A percentile compares a stretch with the other conserved stretches of the same genome.
Conservation (phyloP, 805 yeast species). For the Nakazawaea ishiwadae region DNA sequence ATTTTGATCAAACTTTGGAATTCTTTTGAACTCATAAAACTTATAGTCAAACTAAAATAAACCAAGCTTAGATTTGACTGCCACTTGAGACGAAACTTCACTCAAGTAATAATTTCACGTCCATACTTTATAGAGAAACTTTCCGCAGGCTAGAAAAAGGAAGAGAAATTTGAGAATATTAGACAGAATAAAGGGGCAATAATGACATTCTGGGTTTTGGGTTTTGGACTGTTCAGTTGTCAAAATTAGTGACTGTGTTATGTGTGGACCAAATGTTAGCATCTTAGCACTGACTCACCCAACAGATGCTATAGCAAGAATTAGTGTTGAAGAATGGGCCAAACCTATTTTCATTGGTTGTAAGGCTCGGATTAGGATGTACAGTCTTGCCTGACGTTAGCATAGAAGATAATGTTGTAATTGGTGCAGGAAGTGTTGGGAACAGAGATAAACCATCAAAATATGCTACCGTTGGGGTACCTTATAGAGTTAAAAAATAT, state of each 20-base stretch:
- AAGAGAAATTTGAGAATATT: too few species aligned
- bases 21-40: too few species aligned
- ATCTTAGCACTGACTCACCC: constrained; percentile 66
- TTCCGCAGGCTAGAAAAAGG: too few species aligned
- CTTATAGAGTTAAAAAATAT: constrained; percentile 37
- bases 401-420: constrained; percentile 54
- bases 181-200: too few species aligned
- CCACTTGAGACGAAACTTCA: too few species aligned
- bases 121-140: too few species aligned
- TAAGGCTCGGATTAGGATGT: constrained; percentile 62
- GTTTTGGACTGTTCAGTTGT: constrained; percentile 60
- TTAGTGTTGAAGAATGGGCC: constrained; percentile 47
- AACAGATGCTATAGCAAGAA: constrained; percentile 40
- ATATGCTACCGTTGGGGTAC: constrained; percentile 59
- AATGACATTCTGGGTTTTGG: too few species aligned
- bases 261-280: constrained; percentile 60
- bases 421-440: constrained; percentile 70
- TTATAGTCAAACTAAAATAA: too few species aligned
- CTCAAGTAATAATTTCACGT: too few species aligned
- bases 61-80: too few species aligned
- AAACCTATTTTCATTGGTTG: constrained; percentile 55
- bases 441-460: constrained; percentile 49
- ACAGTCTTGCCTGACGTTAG: constrained; percentile 60
- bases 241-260: constrained; percentile 52
- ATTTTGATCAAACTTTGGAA: too few species aligned